Evolutionary conservation across 129 eudicot species (phyloP).

Genomic region (Glebionis coronaria): DNA sequence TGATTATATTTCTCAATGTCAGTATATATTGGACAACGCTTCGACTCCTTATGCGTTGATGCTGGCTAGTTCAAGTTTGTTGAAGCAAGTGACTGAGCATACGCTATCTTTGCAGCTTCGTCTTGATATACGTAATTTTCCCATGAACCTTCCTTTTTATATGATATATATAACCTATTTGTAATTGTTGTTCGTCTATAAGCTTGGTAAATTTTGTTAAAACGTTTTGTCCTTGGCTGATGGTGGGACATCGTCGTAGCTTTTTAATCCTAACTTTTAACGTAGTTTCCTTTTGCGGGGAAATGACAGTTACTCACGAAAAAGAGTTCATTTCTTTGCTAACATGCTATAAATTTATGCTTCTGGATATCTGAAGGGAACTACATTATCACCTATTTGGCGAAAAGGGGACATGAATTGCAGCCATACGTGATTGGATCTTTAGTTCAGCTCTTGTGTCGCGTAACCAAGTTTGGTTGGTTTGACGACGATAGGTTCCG

Average conservation of each 20-base stretch:
- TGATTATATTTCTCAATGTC: constrained; percentile 93
- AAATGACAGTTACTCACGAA: background rate
- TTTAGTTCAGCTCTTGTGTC: constrained; percentile 81
- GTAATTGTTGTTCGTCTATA: background rate
- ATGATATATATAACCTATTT: background rate
- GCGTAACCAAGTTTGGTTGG: constrained; percentile 97
- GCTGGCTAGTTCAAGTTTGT: constrained; percentile 97
- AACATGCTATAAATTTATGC: constrained; percentile 30
- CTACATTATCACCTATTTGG: constrained; percentile 87
- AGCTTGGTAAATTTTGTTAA: background rate
- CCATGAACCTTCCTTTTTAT: constrained; percentile 18
- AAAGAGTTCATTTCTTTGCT: constrained; percentile 2
- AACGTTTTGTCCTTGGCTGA: background rate
- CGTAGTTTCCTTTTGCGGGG: too few relatives aligned
- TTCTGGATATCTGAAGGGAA: constrained; percentile 63
- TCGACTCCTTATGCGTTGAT: constrained; percentile 94
- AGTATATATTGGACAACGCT: constrained; percentile 92
- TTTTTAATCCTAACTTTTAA: background rate
- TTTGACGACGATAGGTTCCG: constrained; percentile 89
- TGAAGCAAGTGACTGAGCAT: constrained; percentile 99
- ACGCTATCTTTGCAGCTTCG: constrained; percentile 92
- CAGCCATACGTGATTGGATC: constrained; percentile 91
- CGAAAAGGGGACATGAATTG: constrained; percentile 92
- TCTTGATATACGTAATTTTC: constrained; percentile 88
- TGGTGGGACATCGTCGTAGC: background rate